A percentile compares a stretch with the other conserved stretches of the same genome.
These are phyloP conservation scores for Lecanicillium sp. DNA, from an alignment of 2,329 filamentous ascomycete species.

Conservation along the genomic window DNA sequence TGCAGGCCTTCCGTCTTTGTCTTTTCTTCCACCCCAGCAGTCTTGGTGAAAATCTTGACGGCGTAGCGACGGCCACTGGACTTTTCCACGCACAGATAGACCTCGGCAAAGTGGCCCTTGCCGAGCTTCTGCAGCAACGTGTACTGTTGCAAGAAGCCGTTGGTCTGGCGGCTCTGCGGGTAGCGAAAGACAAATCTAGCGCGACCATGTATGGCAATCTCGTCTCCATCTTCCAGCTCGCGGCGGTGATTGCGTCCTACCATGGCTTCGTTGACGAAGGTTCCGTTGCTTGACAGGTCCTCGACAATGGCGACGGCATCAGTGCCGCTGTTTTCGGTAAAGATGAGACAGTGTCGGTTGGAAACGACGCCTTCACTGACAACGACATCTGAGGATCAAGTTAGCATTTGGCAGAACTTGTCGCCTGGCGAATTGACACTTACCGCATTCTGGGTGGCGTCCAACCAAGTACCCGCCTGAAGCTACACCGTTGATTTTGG, in stretches of 20 bases:
- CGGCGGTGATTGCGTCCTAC: slow-evolving; percentile 87
- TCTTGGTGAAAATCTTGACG: slow-evolving; percentile 90
- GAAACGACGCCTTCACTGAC: slow-evolving; percentile 75
- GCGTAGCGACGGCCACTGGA: slow-evolving; percentile 74
- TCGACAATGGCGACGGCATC: slow-evolving; percentile 70
- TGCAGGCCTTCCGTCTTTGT: slow-evolving; percentile 80
- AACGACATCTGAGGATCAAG: slow-evolving; percentile 46
- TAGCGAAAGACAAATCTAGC: slow-evolving; percentile 90
- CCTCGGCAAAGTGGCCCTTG: slow-evolving; percentile 91
- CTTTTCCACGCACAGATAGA: slow-evolving; percentile 86
- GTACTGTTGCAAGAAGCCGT: slow-evolving; percentile 80
- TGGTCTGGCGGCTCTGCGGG: slow-evolving; percentile 64
- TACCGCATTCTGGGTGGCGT: slow-evolving; percentile 88
- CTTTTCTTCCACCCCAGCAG: slow-evolving; percentile 70
- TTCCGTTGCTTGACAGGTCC: slow-evolving; percentile 92
- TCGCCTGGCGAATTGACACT: slow-evolving; percentile 28
- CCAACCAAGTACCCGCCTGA: slow-evolving; percentile 87
- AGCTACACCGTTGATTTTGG: slow-evolving; percentile 51
- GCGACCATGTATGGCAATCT: slow-evolving; percentile 78
- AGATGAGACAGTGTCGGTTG: slow-evolving; percentile 71
- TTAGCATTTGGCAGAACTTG: neutral
- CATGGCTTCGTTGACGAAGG: slow-evolving; percentile 86
- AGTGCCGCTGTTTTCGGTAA: slow-evolving; percentile 49
- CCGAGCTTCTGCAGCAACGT: slow-evolving; percentile 76
- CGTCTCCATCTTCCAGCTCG: slow-evolving; percentile 81